These are phyloP conservation scores for Suhomyces chickasaworum DNA, from an alignment of 1,139 yeast genomes.

Conservation along the genomic window DNA sequence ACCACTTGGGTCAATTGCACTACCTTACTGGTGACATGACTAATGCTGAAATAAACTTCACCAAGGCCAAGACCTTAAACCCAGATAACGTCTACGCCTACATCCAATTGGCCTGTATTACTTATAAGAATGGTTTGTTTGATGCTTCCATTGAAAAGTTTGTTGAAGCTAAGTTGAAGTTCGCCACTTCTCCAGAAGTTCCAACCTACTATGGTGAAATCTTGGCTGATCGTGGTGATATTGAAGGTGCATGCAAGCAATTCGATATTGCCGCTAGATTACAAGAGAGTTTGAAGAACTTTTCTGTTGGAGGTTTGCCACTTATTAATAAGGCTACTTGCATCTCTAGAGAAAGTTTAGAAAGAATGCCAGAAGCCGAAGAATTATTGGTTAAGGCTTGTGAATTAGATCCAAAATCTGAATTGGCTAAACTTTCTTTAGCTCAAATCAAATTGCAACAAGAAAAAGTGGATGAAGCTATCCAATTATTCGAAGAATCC, in stretches of 20 bases:
- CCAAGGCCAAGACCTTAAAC: slow-evolving; percentile 73
- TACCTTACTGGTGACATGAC: slow-evolving; percentile 77
- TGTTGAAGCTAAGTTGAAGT: slow-evolving; percentile 69
- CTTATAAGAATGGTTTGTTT: slow-evolving; percentile 75
- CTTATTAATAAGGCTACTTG: slow-evolving; percentile 86
- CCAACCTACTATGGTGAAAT: slow-evolving; percentile 97
- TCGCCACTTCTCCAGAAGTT: slow-evolving; percentile 88
- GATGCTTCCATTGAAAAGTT: slow-evolving; percentile 67
- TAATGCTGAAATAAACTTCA: slow-evolving; percentile 75
- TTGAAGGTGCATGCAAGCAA: slow-evolving; percentile 73
- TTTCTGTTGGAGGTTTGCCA: slow-evolving; percentile 83
- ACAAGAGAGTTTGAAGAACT: slow-evolving; percentile 65
- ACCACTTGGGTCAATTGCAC: slow-evolving; percentile 92
- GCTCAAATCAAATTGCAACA: slow-evolving; percentile 89
- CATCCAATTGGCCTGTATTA: slow-evolving; percentile 90
- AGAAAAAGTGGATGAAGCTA: slow-evolving; percentile 82
- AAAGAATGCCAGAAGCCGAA: slow-evolving; percentile 63
- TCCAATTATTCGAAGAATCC: slow-evolving; percentile 77
- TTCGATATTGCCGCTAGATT: slow-evolving; percentile 85
- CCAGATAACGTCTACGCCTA: slow-evolving; percentile 79
- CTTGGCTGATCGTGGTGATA: slow-evolving; percentile 77
- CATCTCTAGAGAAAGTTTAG: slow-evolving; percentile 59
- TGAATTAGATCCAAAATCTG: slow-evolving; percentile 82
- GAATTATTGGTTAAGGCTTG: slow-evolving; percentile 74
- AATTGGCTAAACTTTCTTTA: slow-evolving; percentile 83